Conservation (phyloP, 805 yeast genomes). For the Zygoascus flipseniorum region DNA sequence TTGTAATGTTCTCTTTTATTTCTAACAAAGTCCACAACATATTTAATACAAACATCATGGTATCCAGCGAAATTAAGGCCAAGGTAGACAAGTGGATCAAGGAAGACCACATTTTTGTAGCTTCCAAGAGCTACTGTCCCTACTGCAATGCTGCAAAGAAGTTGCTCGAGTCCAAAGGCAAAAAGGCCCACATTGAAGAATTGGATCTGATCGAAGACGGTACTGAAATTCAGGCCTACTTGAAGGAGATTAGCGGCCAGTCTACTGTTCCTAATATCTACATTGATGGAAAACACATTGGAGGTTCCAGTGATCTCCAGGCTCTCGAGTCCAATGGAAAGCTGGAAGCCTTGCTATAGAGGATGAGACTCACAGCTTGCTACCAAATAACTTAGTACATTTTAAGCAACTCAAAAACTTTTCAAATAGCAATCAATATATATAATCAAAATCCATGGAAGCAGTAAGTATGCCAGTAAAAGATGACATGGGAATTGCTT, state of each 20-base stretch:
- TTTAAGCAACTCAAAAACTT: no score
- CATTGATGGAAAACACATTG: slow-evolving; percentile 87
- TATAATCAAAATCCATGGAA: no score
- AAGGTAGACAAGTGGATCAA: slow-evolving; percentile 11
- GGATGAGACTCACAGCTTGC: neutral
- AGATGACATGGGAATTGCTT: no score
- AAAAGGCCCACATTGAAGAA: slow-evolving; percentile 40
- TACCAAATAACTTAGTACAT: neutral
- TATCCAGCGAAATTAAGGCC: slow-evolving; percentile 3
- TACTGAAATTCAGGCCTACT: slow-evolving; percentile 71
- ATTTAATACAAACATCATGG: neutral
- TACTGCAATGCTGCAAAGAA: slow-evolving; percentile 41
- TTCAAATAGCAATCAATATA: no score
- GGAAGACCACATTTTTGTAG: slow-evolving; percentile 33
- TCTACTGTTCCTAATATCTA: slow-evolving; percentile 90
- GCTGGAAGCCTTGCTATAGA: slow-evolving; percentile 35
- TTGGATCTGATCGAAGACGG: slow-evolving; percentile 56
- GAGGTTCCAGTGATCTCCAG: slow-evolving; percentile 90
- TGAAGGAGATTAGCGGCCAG: slow-evolving; percentile 76
- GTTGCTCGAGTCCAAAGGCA: slow-evolving; percentile 30
- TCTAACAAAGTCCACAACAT: neutral
- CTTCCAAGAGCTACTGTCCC: slow-evolving; percentile 74
- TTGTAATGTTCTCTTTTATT: neutral
- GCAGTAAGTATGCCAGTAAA: no score
- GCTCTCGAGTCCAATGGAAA: slow-evolving; percentile 53